These are phyloP conservation scores for Eucalyptus pauciflora DNA, from an alignment of 345 rosid genomes.

Conservation along the genomic window DNA sequence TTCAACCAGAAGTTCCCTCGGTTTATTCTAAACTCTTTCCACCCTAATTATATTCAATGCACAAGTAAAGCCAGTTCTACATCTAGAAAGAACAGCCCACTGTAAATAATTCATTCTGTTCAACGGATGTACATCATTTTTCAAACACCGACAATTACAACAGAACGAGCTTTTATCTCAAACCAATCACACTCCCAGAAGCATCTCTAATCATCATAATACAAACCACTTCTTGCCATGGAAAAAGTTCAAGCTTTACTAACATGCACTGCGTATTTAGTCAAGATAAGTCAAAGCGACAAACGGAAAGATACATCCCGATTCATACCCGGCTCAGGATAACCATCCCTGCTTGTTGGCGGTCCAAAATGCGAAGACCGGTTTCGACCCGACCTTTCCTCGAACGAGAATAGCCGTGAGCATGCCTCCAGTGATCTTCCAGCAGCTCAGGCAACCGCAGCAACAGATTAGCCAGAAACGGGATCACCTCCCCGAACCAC, in stretches of 20 bases:
- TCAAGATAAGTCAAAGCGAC: background rate
- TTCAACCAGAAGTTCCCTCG: background rate
- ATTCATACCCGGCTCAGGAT: conserved; percentile 66
- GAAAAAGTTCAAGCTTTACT: background rate
- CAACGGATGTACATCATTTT: background rate
- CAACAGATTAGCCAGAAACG: conserved; percentile 53
- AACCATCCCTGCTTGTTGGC: conserved; percentile 65
- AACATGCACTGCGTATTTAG: fast-evolving
- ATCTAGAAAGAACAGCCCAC: background rate
- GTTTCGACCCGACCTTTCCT: conserved; percentile 7
- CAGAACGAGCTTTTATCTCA: background rate
- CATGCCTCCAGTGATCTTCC: conserved; percentile 50
- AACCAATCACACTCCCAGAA: background rate
- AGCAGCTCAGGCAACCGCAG: conserved; percentile 51
- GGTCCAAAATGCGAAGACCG: conserved; percentile 48
- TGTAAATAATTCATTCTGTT: background rate
- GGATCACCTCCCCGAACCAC: conserved; percentile 65
- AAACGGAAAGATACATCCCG: background rate
- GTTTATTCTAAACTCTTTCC: background rate
- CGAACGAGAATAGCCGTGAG: conserved; percentile 16
- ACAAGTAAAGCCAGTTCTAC: background rate
- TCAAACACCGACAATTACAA: background rate
- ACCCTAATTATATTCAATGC: background rate
- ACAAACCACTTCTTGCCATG: background rate
- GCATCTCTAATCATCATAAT: background rate